Conservation (phyloP, 768 basidiomycete species). For the Tylopilus subfusipes region DNA sequence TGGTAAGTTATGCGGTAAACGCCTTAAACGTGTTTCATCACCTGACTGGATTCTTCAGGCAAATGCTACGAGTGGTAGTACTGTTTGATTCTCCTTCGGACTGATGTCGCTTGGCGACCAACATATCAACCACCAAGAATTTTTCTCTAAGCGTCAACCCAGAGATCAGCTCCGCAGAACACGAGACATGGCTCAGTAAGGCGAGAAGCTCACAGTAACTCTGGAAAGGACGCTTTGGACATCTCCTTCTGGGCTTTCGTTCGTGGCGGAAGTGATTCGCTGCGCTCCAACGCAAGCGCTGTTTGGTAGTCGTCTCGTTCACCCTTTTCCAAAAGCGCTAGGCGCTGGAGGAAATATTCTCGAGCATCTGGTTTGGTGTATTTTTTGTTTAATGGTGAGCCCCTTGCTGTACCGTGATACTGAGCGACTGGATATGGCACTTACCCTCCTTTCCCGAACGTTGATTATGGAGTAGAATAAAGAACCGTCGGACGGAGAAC, state of each 20-base stretch:
- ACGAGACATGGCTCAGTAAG: background rate
- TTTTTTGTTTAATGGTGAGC: background rate
- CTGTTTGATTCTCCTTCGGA: background rate
- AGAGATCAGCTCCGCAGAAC: background rate
- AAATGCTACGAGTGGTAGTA: background rate
- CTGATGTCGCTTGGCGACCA: background rate
- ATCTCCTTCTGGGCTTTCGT: slow-evolving; percentile 23
- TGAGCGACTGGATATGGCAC: background rate
- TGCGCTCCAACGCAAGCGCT: slow-evolving; percentile 35
- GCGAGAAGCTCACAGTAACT: slow-evolving; percentile 10
- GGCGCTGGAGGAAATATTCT: background rate
- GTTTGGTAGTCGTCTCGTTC: slow-evolving; percentile 16
- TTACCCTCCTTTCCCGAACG: slow-evolving; percentile 1
- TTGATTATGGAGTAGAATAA: background rate
- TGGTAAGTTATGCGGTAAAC: background rate
- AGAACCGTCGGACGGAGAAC: background rate
- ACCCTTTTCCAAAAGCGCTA: slow-evolving; percentile 13
- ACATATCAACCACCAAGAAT: slow-evolving; percentile 6
- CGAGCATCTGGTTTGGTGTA: slow-evolving; percentile 5
- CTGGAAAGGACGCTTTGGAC: slow-evolving; percentile 6
- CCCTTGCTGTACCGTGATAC: background rate
- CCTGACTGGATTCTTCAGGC: background rate
- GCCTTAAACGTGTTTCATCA: background rate
- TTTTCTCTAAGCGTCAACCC: slow-evolving; percentile 6
- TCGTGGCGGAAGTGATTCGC: slow-evolving; percentile 17